These are phyloP conservation scores for Neurospora sp. DNA, from an alignment of 495 filamentous ascomycete species.

Conservation along the genomic window DNA sequence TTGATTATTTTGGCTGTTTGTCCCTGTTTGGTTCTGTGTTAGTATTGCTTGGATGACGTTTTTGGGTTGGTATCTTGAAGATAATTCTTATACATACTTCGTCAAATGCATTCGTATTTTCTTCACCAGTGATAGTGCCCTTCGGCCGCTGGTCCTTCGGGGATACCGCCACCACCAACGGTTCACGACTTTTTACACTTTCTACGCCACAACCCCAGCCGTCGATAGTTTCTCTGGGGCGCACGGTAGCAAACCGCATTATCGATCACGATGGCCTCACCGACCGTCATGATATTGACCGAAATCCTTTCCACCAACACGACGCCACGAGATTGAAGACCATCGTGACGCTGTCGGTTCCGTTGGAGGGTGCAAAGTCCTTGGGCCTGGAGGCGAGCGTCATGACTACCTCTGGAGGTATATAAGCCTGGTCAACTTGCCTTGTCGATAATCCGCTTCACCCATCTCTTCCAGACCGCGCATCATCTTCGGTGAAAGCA, in stretches of 20 bases:
- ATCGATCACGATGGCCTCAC: neutral
- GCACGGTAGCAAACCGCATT: neutral
- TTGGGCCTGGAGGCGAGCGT: too few relatives aligned
- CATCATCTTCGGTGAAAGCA: neutral
- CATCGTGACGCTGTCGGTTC: too few relatives aligned
- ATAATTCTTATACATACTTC: neutral
- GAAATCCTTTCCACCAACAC: too few relatives aligned
- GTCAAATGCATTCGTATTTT: neutral
- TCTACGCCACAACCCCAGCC: neutral
- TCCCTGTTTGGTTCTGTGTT: neutral
- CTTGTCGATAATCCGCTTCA: too few relatives aligned
- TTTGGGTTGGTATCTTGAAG: too few relatives aligned
- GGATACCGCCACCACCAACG: neutral
- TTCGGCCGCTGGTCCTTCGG: neutral
- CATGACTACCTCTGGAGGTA: too few relatives aligned
- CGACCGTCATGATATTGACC: too few relatives aligned
- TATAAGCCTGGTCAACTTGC: too few relatives aligned
- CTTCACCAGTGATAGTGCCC: neutral
- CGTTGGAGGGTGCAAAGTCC: too few relatives aligned
- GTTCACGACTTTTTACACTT: neutral
- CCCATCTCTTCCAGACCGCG: neutral
- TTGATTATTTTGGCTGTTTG: neutral
- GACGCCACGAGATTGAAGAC: too few relatives aligned
- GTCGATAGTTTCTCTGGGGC: neutral
- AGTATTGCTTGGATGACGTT: neutral